A percentile compares a stretch with the other conserved stretches of the same genome.
Evolutionary conservation across 2,329 filamentous ascomycete genomes (phyloP).

Genomic region (Botrytis fragariae): DNA sequence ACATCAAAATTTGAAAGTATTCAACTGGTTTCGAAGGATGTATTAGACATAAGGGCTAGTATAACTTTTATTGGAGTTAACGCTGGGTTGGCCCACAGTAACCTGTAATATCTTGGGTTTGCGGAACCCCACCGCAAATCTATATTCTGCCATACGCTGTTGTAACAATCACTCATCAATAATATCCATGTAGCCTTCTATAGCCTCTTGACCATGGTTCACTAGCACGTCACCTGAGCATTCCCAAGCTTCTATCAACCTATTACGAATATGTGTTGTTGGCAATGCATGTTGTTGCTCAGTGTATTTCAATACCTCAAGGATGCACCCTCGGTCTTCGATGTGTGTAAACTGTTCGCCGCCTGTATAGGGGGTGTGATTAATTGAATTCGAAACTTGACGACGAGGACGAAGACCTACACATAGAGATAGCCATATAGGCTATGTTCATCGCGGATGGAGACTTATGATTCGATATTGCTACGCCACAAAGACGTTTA

Average conservation of each 20-base stretch:
- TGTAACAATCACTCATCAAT: background rate
- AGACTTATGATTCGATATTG: constrained; percentile 27
- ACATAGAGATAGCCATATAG: constrained; percentile 38
- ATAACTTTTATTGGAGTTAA: background rate
- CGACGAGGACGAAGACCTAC: constrained; percentile 17
- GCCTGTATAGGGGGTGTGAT: background rate
- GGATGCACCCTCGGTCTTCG: constrained; percentile 35
- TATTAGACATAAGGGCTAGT: background rate
- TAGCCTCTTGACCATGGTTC: background rate
- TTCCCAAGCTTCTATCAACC: constrained; percentile 38
- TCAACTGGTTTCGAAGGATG: background rate
- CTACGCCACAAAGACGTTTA: constrained; percentile 28
- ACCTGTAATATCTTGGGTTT: background rate
- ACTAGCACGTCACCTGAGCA: constrained; percentile 25
- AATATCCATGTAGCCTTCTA: constrained; percentile 2
- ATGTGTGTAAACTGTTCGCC: constrained; percentile 38
- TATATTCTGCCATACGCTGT: background rate
- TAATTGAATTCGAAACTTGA: background rate
- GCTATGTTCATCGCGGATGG: constrained; percentile 38
- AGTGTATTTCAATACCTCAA: constrained; percentile 33
- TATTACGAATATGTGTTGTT: constrained; percentile 36
- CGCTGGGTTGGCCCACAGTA: background rate
- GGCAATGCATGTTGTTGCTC: constrained; percentile 40
- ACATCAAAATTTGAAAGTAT: background rate
- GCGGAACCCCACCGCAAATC: background rate